These are phyloP conservation scores for Metschnikowia lachancei DNA, from an alignment of 805 yeast genomes.

Conservation along the genomic window DNA sequence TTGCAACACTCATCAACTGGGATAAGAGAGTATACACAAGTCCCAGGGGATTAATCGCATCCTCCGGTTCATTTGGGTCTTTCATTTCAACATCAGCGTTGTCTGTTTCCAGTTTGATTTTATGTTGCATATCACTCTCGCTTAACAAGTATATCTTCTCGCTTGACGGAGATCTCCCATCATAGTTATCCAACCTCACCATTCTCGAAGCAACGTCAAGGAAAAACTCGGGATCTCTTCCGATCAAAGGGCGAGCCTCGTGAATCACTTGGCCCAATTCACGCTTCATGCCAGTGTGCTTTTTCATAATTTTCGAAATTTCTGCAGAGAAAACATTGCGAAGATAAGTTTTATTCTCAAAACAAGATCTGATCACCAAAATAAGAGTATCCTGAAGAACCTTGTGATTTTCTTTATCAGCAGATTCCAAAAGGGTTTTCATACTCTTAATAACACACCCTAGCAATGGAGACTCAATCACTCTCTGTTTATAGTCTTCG, in stretches of 20 bases:
- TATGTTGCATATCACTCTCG: slow-evolving; percentile 7
- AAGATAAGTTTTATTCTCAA: slow-evolving; percentile 58
- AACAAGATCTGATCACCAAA: slow-evolving; percentile 61
- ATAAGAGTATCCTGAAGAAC: slow-evolving; percentile 35
- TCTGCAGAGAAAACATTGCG: slow-evolving; percentile 50
- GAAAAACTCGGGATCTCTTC: slow-evolving; percentile 49
- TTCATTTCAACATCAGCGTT: slow-evolving; percentile 29
- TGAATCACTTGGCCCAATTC: slow-evolving; percentile 43
- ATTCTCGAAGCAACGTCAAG: slow-evolving; percentile 43
- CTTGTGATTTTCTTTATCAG: slow-evolving; percentile 17
- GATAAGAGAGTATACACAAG: slow-evolving; percentile 60
- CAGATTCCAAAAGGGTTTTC: slow-evolving; percentile 24
- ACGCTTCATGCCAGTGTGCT: slow-evolving; percentile 4
- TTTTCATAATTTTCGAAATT: slow-evolving; percentile 35
- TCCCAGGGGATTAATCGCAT: slow-evolving; percentile 41
- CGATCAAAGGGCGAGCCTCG: slow-evolving; percentile 49
- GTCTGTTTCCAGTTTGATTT: background rate
- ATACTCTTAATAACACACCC: slow-evolving; percentile 46
- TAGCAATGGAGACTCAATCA: slow-evolving; percentile 49
- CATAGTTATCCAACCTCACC: slow-evolving; percentile 45
- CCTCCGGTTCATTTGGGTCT: slow-evolving; percentile 20
- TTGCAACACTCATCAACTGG: slow-evolving; percentile 55
- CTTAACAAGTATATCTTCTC: slow-evolving; percentile 23
- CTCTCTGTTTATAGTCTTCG: slow-evolving; percentile 35
- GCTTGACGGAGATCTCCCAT: slow-evolving; percentile 27